Conservation (phyloP, 441 rosid genomes). For the Kokia cookei region DNA sequence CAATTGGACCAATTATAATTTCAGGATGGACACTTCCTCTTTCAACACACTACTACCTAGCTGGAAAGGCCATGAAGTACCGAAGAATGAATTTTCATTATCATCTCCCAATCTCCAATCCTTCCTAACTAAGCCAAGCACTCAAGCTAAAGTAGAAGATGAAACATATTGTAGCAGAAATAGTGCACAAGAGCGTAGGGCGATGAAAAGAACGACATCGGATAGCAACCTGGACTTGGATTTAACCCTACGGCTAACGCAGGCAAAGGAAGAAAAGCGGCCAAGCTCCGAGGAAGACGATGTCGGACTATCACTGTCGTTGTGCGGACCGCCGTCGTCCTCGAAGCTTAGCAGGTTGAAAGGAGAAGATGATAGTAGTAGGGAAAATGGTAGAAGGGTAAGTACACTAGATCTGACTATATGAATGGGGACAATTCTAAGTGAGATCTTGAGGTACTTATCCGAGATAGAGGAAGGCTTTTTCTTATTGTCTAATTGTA, state of each 20-base stretch:
- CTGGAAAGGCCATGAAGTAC: constrained; percentile 23
- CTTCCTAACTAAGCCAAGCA: constrained; percentile 16
- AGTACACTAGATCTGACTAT: constrained; percentile 97
- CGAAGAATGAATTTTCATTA: constrained; percentile 13
- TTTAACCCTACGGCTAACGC: constrained; percentile 47
- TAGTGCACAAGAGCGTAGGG: constrained; percentile 15
- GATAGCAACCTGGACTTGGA: constrained; percentile 49
- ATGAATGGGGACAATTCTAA: constrained; percentile 73
- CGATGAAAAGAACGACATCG: constrained; percentile 39
- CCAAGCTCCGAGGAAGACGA: constrained; percentile 22
- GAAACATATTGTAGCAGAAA: neutral
- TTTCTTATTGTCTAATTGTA: neutral
- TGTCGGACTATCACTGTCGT: constrained; percentile 49
- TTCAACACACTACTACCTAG: constrained; percentile 8
- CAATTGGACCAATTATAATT: constrained; percentile 19
- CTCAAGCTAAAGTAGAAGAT: constrained; percentile 13
- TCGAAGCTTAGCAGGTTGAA: constrained; percentile 42
- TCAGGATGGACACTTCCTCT: constrained; percentile 14
- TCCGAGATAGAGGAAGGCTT: constrained; percentile 9
- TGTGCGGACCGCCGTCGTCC: constrained; percentile 43
- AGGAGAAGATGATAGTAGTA: constrained; percentile 21
- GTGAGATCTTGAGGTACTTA: constrained; percentile 96
- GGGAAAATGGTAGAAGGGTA: constrained; percentile 34
- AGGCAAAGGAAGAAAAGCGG: neutral
- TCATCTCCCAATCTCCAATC: constrained; percentile 5